Base-by-base conservation (phyloP, 768 basidiomycete genomes). In the Lactifluus hygrophoroides region DNA sequence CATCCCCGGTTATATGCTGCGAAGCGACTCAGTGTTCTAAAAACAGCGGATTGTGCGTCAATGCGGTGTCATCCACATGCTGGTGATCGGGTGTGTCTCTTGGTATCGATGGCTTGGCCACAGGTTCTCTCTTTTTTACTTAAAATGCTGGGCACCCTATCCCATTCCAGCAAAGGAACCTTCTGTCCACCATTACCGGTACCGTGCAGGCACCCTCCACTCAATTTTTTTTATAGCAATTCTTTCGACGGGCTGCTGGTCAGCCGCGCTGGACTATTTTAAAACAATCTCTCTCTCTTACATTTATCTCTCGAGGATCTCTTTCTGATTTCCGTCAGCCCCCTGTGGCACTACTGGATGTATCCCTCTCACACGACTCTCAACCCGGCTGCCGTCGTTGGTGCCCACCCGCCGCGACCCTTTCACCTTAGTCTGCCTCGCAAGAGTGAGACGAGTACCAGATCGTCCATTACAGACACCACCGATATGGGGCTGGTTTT, bases 201-300 rank as follows among this genome's bases (percentile, higher is more conserved):
- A 17, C 43, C 28, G 38, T 48, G 23, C 14, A 17, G 14, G 8
- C 11, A 25, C 37, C 5, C 45, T 8, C 17, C 51, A 5, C 5
- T 10, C 19, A 3, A 14, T 34, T 28, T 2, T 27, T 28, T 2
- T 27, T 28, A 17, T 47, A 13, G n/a, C n/a, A 0, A 19, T 37
- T 57, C 5, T 40, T 43, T 53, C n/a, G 16, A 5, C 40, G n/a
- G 52, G 19, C 42, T 46, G 52, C 58, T 54, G 58, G 47, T 47
- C 51, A 21, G 35, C 37, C 28, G 38, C 30, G 51, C 37, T 58
- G 17, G 45, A 27, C 57, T 34, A 5, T 13, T n/a, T 54, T 59
- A 37, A 42, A 49, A 21, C 30, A 13, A 23, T n/a, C 5, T 25
- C 37, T n/a, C 21, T 34, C 17, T 2, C 11, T 43, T 10, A 32